phyloP scores from a whole-genome alignment of 1,284 basidiomycete species.

The Inonotus hispidus region DNA sequence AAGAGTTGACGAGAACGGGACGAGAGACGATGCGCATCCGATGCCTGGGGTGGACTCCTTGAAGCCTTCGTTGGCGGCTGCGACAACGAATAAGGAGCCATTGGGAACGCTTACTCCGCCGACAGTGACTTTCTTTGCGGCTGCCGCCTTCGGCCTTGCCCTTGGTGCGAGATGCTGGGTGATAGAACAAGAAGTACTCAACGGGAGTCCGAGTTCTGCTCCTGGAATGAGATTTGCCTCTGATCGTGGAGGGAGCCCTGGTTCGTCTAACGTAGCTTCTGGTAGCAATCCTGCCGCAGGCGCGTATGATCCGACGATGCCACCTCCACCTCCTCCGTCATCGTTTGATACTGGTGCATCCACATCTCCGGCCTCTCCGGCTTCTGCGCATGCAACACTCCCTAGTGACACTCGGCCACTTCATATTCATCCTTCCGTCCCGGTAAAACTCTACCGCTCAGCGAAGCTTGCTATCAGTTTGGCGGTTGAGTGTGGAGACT shows the following conservation, averaged over 20 bases:
- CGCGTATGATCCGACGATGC: slow-evolving; percentile 2
- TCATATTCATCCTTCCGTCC: neutral
- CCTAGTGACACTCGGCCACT: neutral
- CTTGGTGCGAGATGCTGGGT: slow-evolving; percentile 41
- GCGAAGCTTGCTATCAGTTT: slow-evolving; percentile 9
- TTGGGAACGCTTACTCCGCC: slow-evolving; percentile 29
- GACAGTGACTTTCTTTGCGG: slow-evolving; percentile 54
- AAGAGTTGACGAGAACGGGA: neutral
- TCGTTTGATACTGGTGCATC: neutral
- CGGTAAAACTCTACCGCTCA: slow-evolving; percentile 5
- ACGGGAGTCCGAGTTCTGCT: neutral
- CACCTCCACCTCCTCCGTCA: slow-evolving; percentile 10
- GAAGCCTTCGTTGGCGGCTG: neutral
- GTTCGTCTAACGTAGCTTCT: neutral
- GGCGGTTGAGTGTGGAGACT: slow-evolving; percentile 3
- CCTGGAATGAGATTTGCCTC: neutral
- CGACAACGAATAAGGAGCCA: neutral
- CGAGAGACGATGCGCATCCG: neutral
- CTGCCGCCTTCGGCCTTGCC: slow-evolving; percentile 48
- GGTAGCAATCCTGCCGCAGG: neutral
- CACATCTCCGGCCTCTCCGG: neutral
- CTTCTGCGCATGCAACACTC: neutral
- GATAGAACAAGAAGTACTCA: slow-evolving; percentile 19
- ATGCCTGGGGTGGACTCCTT: neutral
- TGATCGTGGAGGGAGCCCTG: neutral